These are phyloP conservation scores for Xylariales sp. DNA, from an alignment of 2,329 filamentous ascomycete species.

Conservation along the genomic window DNA sequence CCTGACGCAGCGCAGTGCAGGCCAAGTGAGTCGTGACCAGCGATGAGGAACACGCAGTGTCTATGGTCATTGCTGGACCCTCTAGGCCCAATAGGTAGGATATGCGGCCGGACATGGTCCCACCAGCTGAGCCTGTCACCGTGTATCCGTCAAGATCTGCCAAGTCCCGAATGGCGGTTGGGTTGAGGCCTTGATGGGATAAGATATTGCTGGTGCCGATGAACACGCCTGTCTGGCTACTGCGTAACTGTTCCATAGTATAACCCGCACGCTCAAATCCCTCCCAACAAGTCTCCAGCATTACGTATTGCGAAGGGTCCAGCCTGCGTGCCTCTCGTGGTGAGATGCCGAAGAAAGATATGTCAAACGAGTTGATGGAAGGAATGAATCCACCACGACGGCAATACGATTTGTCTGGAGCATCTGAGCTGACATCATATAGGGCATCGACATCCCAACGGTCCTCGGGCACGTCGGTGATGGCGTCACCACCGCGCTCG, in stretches of 20 bases:
- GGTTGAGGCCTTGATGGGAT: slow-evolving; percentile 14
- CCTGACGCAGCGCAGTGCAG: slow-evolving; percentile 16
- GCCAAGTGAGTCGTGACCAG: slow-evolving; percentile 17
- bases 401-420: slow-evolving; percentile 32
- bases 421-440: slow-evolving; percentile 19
- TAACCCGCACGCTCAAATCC: slow-evolving; percentile 22
- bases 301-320: slow-evolving; percentile 21
- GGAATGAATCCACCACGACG: slow-evolving; percentile 19
- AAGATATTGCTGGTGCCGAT: slow-evolving; percentile 22
- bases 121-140: slow-evolving; percentile 20
- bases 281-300: slow-evolving; percentile 23
- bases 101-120: slow-evolving; percentile 20
- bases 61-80: slow-evolving; percentile 23
- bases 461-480: slow-evolving; percentile 21
- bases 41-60: slow-evolving; percentile 21
- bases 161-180: slow-evolving; percentile 8
- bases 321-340: slow-evolving; percentile 19
- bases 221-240: slow-evolving; percentile 21
- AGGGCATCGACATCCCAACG: slow-evolving; percentile 22
- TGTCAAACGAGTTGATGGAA: slow-evolving; percentile 18
- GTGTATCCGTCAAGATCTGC: slow-evolving; percentile 21
- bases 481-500: slow-evolving; percentile 20
- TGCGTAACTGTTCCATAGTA: slow-evolving; percentile 18
- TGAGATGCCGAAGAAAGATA: slow-evolving; percentile 22
- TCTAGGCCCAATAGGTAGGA: slow-evolving; percentile 21